A percentile compares a stretch with the other conserved stretches of the same genome.
Evolutionary conservation across 371 early-diverging fungal species (phyloP).

Genomic region (Sporodiniella umbellata): DNA sequence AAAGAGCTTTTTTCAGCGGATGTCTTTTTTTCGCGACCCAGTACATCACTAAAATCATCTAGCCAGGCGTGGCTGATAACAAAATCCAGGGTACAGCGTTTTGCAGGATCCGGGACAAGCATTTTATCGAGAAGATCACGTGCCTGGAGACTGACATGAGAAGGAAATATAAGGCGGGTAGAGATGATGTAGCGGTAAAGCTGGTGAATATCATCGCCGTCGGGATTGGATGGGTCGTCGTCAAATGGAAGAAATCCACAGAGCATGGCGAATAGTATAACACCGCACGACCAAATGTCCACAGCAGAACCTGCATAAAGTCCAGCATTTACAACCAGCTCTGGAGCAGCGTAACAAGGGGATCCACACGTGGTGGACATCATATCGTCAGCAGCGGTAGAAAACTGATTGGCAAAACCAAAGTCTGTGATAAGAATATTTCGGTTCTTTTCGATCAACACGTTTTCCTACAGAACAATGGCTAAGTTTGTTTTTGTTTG

Average conservation of each 20-base stretch:
- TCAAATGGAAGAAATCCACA: constrained; percentile 84
- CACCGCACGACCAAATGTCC: constrained; percentile 95
- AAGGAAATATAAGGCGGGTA: constrained; percentile 55
- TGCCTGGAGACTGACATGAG: constrained; percentile 46
- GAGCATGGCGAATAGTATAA: constrained; percentile 80
- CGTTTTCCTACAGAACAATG: constrained; percentile 67
- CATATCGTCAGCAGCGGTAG: constrained; percentile 63
- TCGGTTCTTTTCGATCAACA: constrained; percentile 79
- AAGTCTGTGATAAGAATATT: constrained; percentile 97
- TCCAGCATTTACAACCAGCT: constrained; percentile 90
- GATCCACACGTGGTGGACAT: constrained; percentile 93
- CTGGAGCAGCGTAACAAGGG: constrained; percentile 98
- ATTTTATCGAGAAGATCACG: constrained; percentile 61
- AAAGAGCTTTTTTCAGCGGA: background rate
- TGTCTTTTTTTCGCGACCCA: background rate
- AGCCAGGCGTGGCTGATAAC: constrained; percentile 74
- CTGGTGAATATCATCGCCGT: constrained; percentile 61
- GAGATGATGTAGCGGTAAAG: constrained; percentile 66
- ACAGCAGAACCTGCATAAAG: constrained; percentile 95
- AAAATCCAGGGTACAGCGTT: constrained; percentile 59
- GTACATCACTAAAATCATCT: constrained; percentile 51
- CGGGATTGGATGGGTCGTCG: constrained; percentile 75
- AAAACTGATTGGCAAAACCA: constrained; percentile 96
- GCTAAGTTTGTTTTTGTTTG: background rate
- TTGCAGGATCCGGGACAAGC: constrained; percentile 56